Evolutionary conservation across 345 rosid species (phyloP).

Genomic region (Populus ilicifolia): DNA sequence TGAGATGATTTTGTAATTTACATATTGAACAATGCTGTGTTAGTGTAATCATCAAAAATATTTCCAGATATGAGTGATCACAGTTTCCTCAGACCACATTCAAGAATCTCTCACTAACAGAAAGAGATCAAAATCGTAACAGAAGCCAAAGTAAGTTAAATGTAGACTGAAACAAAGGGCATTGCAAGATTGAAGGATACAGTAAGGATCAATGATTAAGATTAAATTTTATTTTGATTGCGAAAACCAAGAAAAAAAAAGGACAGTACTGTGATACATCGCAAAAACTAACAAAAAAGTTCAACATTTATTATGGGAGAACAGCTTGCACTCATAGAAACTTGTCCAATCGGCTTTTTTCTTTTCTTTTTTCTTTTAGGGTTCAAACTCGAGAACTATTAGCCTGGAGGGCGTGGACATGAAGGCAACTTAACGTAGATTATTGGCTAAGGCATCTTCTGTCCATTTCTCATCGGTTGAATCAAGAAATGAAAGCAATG

Average conservation of each 20-base stretch:
- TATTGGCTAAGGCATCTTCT: neutral
- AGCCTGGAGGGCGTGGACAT: neutral
- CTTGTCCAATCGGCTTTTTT: too few species aligned
- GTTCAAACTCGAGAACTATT: neutral
- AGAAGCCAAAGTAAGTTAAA: neutral
- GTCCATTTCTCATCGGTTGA: conserved; percentile 18
- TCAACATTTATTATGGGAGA: neutral
- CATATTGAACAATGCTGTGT: too few species aligned
- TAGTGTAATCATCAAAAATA: neutral
- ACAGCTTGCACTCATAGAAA: neutral
- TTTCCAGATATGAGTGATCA: neutral
- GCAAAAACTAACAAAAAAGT: neutral
- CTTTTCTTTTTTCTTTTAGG: too few species aligned
- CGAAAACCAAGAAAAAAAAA: neutral
- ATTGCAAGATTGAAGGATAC: neutral
- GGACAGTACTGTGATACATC: neutral
- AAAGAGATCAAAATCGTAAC: neutral
- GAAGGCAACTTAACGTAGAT: neutral
- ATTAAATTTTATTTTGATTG: neutral
- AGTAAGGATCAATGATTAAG: neutral
- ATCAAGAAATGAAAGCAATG: conserved; percentile 22
- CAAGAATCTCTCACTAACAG: neutral
- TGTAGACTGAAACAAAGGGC: neutral
- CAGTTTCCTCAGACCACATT: neutral
- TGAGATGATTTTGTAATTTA: too few species aligned